These are phyloP conservation scores for Trypanosoma cruzi DNA, from an alignment of 208 protist species.

Conservation along the genomic window DNA sequence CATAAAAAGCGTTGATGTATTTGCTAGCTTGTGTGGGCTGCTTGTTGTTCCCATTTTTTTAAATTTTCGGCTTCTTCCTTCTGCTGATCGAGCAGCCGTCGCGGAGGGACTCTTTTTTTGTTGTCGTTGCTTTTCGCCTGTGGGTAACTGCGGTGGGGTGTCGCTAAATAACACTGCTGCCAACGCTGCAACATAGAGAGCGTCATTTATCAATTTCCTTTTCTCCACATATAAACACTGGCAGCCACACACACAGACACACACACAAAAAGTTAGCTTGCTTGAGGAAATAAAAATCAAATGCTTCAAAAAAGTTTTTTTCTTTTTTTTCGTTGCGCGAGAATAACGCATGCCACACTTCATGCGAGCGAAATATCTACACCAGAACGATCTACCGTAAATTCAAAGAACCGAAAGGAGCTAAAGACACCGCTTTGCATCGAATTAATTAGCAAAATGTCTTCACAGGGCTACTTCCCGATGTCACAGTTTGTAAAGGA, in stretches of 20 bases:
- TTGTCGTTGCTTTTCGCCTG: too few relatives aligned
- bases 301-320: constrained; percentile 20
- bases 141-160: not conserved
- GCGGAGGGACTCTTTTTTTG: too few relatives aligned
- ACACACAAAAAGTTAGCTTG: not conserved
- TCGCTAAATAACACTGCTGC: not conserved
- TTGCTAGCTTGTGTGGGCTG: too few relatives aligned
- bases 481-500: constrained; percentile 93
- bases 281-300: not conserved
- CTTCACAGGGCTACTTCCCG: constrained; percentile 87
- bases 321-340: constrained; percentile 4
- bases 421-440: constrained; percentile 86
- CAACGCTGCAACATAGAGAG: not conserved
- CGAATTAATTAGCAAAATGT: constrained; percentile 84
- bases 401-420: constrained; percentile 78
- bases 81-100: too few relatives aligned
- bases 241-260: not conserved
- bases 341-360: constrained; percentile 37
- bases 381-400: constrained; percentile 79
- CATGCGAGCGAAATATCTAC: constrained; percentile 90
- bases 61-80: too few relatives aligned
- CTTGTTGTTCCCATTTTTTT: too few relatives aligned
- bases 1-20: too few relatives aligned
- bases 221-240: not conserved
- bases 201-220: not conserved